These are phyloP conservation scores for Ambrosiella beaveri DNA, from an alignment of 2,329 filamentous ascomycete species.

Conservation along the genomic window DNA sequence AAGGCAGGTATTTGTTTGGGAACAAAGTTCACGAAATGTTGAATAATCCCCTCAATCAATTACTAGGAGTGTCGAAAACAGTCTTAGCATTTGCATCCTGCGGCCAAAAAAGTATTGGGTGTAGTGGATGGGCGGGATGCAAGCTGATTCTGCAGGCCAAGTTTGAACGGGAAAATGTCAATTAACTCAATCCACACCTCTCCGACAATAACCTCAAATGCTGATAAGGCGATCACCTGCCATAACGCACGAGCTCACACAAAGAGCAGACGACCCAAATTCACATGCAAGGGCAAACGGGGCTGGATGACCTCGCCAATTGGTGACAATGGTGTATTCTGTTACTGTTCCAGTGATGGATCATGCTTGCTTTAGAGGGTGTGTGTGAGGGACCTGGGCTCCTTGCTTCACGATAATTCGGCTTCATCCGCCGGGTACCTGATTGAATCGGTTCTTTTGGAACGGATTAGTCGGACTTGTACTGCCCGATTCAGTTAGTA, in stretches of 20 bases:
- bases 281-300: neutral
- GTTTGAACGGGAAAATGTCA: neutral
- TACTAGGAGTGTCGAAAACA: neutral
- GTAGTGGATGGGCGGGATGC: neutral
- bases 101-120: neutral
- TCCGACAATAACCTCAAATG: neutral
- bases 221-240: neutral
- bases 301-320: neutral
- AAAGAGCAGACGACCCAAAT: neutral
- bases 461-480: too few species aligned
- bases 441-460: too few species aligned
- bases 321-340: neutral
- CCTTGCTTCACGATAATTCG: too few species aligned
- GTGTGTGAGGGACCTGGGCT: too few species aligned
- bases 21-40: neutral
- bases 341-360: neutral
- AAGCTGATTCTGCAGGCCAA: neutral
- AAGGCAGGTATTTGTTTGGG: neutral
- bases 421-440: too few species aligned
- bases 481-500: too few species aligned
- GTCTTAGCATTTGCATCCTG: neutral
- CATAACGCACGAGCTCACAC: neutral
- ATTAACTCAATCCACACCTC: neutral
- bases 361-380: neutral
- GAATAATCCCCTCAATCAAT: neutral